Conservation (phyloP, 2,329 filamentous ascomycete species). For the Colletotrichum camelliae region DNA sequence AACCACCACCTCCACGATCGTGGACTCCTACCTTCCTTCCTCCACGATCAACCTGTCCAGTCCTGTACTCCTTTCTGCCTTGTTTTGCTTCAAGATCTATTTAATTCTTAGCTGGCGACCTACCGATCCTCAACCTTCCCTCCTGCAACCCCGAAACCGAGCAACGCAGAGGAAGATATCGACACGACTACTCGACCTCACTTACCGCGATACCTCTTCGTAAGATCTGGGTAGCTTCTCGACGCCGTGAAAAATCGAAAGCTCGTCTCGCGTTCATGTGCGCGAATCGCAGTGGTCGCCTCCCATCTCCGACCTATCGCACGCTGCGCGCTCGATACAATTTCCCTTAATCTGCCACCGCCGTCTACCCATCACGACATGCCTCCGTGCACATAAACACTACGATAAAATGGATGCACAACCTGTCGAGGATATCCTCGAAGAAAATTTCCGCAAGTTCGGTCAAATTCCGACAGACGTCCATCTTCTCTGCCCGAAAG, state of each 20-base stretch:
- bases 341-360: background rate
- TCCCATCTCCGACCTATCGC: background rate
- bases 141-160: background rate
- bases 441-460: slow-evolving; percentile 48
- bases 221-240: background rate
- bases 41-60: background rate
- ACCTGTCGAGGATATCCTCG: slow-evolving; percentile 44
- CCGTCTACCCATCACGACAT: background rate
- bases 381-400: background rate
- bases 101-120: background rate
- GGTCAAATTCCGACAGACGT: slow-evolving; percentile 49
- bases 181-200: background rate
- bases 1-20: background rate
- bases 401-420: slow-evolving; percentile 38
- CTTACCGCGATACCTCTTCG: background rate
- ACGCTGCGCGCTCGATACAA: background rate
- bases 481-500: slow-evolving; percentile 73
- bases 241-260: background rate
- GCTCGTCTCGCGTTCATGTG: background rate
- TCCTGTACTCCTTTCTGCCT: background rate
- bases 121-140: background rate
- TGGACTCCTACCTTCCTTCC: background rate
- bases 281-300: background rate
- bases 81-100: background rate
- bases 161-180: background rate